Evolutionary conservation across 495 filamentous ascomycete genomes (phyloP).

Genomic region (Penicillium lividum): DNA sequence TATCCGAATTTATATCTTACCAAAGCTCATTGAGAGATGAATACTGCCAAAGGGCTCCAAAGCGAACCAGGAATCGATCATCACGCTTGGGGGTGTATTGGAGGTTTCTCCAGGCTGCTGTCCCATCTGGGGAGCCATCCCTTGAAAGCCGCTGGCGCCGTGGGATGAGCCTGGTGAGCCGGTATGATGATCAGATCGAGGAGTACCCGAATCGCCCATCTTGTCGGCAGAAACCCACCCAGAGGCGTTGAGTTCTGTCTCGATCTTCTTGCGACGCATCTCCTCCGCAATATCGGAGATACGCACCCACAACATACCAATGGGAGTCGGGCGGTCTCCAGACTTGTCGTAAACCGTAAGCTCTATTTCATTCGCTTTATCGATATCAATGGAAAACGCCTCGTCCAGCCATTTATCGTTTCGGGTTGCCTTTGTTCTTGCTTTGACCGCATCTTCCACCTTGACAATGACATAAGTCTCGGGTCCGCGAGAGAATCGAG

Average conservation of each 20-base stretch:
- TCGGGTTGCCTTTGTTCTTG: constrained; percentile 81
- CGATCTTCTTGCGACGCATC: constrained; percentile 95
- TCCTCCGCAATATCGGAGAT: constrained; percentile 98
- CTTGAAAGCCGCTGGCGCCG: constrained; percentile 27
- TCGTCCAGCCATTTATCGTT: constrained; percentile 92
- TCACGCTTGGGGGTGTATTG: constrained; percentile 52
- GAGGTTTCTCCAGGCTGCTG: constrained; percentile 28
- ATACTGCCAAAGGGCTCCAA: constrained; percentile 92
- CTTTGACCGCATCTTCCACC: constrained; percentile 89
- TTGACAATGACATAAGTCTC: constrained; percentile 96
- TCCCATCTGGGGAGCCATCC: constrained; percentile 21
- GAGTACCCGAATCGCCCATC: constrained; percentile 62
- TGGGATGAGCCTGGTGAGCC: constrained; percentile 46
- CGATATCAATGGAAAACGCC: constrained; percentile 84
- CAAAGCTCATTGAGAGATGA: constrained; percentile 82
- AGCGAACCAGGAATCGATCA: constrained; percentile 95
- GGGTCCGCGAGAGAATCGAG: constrained; percentile 82
- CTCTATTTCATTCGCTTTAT: constrained; percentile 98
- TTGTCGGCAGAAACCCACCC: constrained; percentile 98
- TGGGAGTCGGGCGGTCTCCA: constrained; percentile 84
- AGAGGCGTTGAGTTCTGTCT: constrained; percentile 83
- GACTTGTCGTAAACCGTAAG: constrained; percentile 95
- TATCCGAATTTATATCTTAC: constrained; percentile 46
- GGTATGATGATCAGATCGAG: constrained; percentile 38
- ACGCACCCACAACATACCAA: constrained; percentile 93